phyloP scores from a whole-genome alignment of 192 early-diverging fungal species.

The Nowakowskiella sp. region DNA sequence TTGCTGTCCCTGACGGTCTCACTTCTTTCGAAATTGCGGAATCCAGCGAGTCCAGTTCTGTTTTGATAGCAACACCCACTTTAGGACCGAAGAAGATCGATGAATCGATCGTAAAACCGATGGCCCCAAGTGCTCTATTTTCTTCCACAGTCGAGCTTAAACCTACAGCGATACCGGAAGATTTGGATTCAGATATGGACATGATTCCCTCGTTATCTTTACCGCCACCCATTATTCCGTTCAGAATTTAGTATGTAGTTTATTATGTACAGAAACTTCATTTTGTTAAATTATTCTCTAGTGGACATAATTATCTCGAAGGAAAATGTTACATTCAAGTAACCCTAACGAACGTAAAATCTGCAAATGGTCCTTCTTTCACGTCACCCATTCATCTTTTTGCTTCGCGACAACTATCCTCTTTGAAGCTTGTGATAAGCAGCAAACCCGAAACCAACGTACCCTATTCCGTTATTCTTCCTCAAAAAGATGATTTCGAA shows the following conservation, averaged over 20 bases:
- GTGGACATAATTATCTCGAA: conserved; percentile 93
- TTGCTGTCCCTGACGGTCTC: not conserved
- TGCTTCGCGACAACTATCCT: conserved; percentile 42
- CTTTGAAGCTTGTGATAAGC: conserved; percentile 77
- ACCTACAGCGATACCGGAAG: no score
- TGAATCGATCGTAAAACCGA: conserved; percentile 29
- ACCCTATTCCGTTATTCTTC: conserved; percentile 85
- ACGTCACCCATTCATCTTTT: conserved; percentile 18
- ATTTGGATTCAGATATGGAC: no score
- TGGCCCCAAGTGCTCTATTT: conserved; percentile 41
- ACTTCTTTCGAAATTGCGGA: not conserved
- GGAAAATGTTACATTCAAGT: conserved; percentile 83
- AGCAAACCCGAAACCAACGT: conserved; percentile 85
- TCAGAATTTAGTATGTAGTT: conserved; percentile 73
- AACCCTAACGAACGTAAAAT: conserved; percentile 21
- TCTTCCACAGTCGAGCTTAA: no score
- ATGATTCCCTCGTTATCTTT: conserved; percentile 86
- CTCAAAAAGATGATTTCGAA: conserved; percentile 71
- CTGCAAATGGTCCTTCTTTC: conserved; percentile 23
- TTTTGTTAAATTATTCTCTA: conserved; percentile 1
- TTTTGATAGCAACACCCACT: not conserved
- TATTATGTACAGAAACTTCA: not conserved
- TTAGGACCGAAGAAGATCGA: not conserved
- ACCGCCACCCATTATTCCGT: conserved; percentile 96
- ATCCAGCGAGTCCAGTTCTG: no score